phyloP scores from a whole-genome alignment of 768 basidiomycete species.

The Rhodotorula taiwanensis region DNA sequence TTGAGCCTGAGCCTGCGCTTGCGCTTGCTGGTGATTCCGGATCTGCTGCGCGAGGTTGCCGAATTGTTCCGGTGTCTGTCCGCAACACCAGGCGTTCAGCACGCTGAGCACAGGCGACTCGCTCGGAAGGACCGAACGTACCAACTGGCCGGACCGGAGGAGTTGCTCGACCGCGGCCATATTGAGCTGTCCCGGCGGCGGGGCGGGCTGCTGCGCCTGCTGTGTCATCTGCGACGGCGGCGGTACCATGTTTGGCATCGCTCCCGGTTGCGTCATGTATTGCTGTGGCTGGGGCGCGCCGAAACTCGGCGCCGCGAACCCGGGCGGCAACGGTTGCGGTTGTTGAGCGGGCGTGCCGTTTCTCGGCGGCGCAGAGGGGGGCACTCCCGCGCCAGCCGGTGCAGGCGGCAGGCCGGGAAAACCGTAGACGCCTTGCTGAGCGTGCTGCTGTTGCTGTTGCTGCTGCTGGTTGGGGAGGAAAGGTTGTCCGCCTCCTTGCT shows the following conservation, averaged over 20 bases:
- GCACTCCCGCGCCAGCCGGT: neutral
- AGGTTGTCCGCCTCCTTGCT: neutral
- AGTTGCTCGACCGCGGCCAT: conserved; percentile 28
- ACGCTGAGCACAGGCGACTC: neutral
- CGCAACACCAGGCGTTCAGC: neutral
- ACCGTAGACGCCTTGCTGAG: conserved; percentile 5
- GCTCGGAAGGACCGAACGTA: neutral
- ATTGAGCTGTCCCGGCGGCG: conserved; percentile 9
- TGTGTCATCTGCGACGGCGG: neutral
- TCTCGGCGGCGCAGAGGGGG: no score
- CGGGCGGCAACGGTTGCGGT: no score
- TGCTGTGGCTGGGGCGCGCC: no score
- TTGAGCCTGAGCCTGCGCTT: conserved; percentile 1
- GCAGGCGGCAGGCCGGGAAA: neutral
- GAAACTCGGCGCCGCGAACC: no score
- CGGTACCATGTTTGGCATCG: neutral
- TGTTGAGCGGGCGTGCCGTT: no score
- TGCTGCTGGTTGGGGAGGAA: conserved; percentile 21
- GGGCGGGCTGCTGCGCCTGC: neutral
- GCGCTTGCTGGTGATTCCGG: conserved; percentile 17
- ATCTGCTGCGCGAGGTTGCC: conserved; percentile 7
- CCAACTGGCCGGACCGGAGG: conserved; percentile 19
- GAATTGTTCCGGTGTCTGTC: conserved; percentile 20
- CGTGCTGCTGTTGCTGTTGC: conserved; percentile 13
- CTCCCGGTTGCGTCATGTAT: no score